A percentile compares a stretch with the other conserved stretches of the same genome.
Evolutionary conservation across 2,329 filamentous ascomycete species (phyloP).

Genomic region (Coleophoma cylindrospora): DNA sequence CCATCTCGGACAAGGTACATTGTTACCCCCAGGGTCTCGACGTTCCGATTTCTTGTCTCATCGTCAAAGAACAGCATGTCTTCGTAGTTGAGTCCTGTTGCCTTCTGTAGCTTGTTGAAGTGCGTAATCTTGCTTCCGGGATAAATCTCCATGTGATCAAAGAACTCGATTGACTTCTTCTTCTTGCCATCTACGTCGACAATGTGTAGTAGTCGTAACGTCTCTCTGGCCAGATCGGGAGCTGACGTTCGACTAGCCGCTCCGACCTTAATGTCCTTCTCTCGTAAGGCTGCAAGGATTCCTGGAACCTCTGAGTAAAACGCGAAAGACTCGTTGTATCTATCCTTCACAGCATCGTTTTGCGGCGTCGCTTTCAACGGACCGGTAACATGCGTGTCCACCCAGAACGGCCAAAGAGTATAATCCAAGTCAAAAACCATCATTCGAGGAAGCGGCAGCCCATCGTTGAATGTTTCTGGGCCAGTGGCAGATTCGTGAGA

Average conservation of each 20-base stretch:
- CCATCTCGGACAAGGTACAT: slow-evolving; percentile 82
- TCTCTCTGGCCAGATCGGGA: slow-evolving; percentile 73
- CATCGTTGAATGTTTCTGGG: slow-evolving; percentile 21
- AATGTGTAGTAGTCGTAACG: slow-evolving; percentile 70
- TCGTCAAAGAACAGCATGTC: slow-evolving; percentile 98
- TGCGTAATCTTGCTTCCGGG: slow-evolving; percentile 82
- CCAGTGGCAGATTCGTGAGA: slow-evolving; percentile 5
- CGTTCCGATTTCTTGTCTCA: slow-evolving; percentile 80
- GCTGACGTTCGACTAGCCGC: slow-evolving; percentile 78
- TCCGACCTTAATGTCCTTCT: slow-evolving; percentile 49
- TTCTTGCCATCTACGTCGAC: slow-evolving; percentile 26
- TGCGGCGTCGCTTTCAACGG: slow-evolving; percentile 53
- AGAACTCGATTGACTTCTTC: slow-evolving; percentile 48
- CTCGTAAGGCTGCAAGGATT: slow-evolving; percentile 52
- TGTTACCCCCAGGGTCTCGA: slow-evolving; percentile 71
- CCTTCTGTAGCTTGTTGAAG: slow-evolving; percentile 67
- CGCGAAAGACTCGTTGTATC: slow-evolving; percentile 58
- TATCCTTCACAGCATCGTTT: slow-evolving; percentile 42
- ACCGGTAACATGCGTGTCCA: slow-evolving; percentile 82
- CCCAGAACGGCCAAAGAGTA: slow-evolving; percentile 98
- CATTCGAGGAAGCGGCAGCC: slow-evolving; percentile 42
- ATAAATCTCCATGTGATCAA: slow-evolving; percentile 62
- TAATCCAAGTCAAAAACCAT: slow-evolving; percentile 96
- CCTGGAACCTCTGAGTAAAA: slow-evolving; percentile 68
- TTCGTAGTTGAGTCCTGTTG: slow-evolving; percentile 65